These are phyloP conservation scores for Colletotrichum lupini DNA, from an alignment of 2,329 filamentous ascomycete genomes.

Conservation along the genomic window DNA sequence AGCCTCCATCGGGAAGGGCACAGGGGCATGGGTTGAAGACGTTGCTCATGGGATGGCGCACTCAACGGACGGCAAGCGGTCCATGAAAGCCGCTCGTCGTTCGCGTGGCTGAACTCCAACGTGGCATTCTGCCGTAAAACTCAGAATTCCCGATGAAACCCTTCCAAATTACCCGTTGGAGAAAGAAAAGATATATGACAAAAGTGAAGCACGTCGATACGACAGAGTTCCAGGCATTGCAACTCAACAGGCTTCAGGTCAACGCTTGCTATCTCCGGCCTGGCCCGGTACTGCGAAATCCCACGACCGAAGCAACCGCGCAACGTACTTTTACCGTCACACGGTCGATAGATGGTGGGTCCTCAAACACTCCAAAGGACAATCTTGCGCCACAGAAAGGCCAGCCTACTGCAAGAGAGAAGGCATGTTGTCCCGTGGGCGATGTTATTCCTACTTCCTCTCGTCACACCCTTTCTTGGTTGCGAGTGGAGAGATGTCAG, in stretches of 20 bases:
- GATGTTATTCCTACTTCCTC: slow-evolving; percentile 16
- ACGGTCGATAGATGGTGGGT: slow-evolving; percentile 25
- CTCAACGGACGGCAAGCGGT: slow-evolving; percentile 17
- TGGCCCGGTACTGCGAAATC: slow-evolving; percentile 10
- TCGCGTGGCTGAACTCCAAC: slow-evolving; percentile 17
- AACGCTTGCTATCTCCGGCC: slow-evolving; percentile 6
- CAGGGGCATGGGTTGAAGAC: slow-evolving; percentile 7
- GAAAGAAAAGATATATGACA: not conserved
- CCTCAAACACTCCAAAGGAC: not conserved
- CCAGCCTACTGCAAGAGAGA: slow-evolving; percentile 18
- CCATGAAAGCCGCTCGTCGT: slow-evolving; percentile 23
- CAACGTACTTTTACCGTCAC: not conserved
- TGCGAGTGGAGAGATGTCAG: slow-evolving; percentile 30
- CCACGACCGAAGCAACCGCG: slow-evolving; percentile 2
- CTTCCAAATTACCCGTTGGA: not conserved
- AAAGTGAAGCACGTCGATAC: not conserved
- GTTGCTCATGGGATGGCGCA: slow-evolving; percentile 5
- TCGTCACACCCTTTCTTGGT: slow-evolving; percentile 25
- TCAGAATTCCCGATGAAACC: not conserved
- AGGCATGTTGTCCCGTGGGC: slow-evolving; percentile 7
- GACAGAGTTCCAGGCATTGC: not conserved
- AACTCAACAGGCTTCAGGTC: slow-evolving; percentile 2
- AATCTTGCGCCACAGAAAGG: slow-evolving; percentile 3
- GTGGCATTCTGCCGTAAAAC: slow-evolving; percentile 12
- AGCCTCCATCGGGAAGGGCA: slow-evolving; percentile 9